Conservation (phyloP, 768 basidiomycete genomes). For the Lentinula edodes region DNA sequence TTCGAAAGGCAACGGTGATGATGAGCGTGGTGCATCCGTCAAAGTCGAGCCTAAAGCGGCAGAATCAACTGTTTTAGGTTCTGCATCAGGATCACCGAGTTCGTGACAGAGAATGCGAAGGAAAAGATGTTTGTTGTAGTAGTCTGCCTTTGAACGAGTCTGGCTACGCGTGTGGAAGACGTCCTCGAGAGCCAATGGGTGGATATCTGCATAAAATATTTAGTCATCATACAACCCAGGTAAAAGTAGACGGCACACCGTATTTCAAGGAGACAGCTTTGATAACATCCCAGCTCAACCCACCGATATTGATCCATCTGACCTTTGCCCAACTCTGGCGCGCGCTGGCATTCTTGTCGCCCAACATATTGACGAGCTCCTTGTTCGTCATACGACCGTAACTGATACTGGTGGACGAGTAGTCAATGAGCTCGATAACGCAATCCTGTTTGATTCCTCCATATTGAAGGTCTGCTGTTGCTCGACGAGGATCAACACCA, state of each 20-base stretch:
- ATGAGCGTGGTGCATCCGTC: slow-evolving; percentile 24
- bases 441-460: slow-evolving; percentile 57
- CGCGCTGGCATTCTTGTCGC: slow-evolving; percentile 21
- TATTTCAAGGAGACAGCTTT: slow-evolving; percentile 54
- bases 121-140: slow-evolving; percentile 67
- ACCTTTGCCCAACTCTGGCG: slow-evolving; percentile 40
- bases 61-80: not conserved
- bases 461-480: slow-evolving; percentile 49
- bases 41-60: not conserved
- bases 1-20: slow-evolving; percentile 32
- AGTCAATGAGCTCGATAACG: slow-evolving; percentile 63
- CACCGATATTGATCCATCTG: slow-evolving; percentile 64
- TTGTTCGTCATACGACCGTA: slow-evolving; percentile 53
- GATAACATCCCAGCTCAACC: slow-evolving; percentile 59
- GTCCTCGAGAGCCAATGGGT: slow-evolving; percentile 60
- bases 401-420: slow-evolving; percentile 50
- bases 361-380: slow-evolving; percentile 43
- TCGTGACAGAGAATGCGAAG: slow-evolving; percentile 63
- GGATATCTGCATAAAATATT: slow-evolving; percentile 28
- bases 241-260: slow-evolving; percentile 28
- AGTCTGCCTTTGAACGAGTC: slow-evolving; percentile 64
- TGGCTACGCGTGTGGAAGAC: slow-evolving; percentile 51
- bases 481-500: slow-evolving; percentile 62
- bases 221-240: not conserved
- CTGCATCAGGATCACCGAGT: slow-evolving; percentile 30